Percentiles rank a stretch among this genome's conserved stretches.
Evolutionary conservation across 2,329 filamentous ascomycete species (phyloP).

Genomic region (Scedosporium aurantiacum): DNA sequence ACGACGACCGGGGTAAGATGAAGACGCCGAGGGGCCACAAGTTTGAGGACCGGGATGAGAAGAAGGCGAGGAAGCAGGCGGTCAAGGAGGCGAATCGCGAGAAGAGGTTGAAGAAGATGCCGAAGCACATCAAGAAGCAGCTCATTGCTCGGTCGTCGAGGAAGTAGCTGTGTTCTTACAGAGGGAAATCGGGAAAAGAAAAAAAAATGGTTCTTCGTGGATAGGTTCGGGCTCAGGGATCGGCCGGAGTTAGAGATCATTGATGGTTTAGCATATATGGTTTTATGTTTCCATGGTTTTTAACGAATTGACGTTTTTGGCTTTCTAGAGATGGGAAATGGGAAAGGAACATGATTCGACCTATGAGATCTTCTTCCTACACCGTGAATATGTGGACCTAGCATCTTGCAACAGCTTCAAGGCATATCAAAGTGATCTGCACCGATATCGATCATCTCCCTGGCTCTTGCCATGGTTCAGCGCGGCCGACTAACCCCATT

Average conservation of each 20-base stretch:
- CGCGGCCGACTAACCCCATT: no score
- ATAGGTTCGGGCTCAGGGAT: neutral
- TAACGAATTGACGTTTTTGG: neutral
- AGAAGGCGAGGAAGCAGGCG: constrained; percentile 67
- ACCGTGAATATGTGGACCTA: no score
- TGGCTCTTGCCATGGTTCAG: no score
- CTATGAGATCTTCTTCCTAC: neutral
- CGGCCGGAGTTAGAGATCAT: neutral
- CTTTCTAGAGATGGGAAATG: neutral
- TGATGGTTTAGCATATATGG: neutral
- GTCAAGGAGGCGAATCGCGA: constrained; percentile 90
- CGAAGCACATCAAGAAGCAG: constrained; percentile 91
- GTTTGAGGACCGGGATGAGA: constrained; percentile 85
- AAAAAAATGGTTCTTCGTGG: neutral
- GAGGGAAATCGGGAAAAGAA: neutral
- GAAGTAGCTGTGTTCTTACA: constrained; percentile 34
- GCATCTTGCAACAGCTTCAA: no score
- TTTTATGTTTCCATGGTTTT: neutral
- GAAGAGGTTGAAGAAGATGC: constrained; percentile 89
- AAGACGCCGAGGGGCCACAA: constrained; percentile 66
- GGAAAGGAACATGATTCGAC: neutral
- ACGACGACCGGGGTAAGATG: constrained; percentile 50
- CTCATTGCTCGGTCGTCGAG: constrained; percentile 53
- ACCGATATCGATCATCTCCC: no score
- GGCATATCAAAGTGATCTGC: no score